phyloP scores from a whole-genome alignment of 2,329 filamentous ascomycete genomes.

The Penicillium olsonii region DNA sequence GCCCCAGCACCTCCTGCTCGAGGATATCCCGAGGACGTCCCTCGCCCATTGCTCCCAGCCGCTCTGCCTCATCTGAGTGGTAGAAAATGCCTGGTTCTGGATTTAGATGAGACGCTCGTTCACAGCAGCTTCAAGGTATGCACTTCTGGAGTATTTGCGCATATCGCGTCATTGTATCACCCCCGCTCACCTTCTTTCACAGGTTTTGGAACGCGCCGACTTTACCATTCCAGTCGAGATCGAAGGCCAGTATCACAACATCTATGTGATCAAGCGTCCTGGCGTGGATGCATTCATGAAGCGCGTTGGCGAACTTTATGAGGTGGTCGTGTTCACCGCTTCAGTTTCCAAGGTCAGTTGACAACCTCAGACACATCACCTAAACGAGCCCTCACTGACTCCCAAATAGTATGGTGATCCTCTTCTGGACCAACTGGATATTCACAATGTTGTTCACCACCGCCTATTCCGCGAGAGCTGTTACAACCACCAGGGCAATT shows the following conservation, averaged over 20 bases:
- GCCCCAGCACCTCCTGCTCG: constrained; percentile 29
- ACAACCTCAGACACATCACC: background rate
- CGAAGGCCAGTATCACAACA: constrained; percentile 97
- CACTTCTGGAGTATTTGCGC: background rate
- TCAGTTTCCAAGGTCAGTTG: constrained; percentile 87
- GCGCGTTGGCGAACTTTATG: constrained; percentile 92
- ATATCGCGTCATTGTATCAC: constrained; percentile 15
- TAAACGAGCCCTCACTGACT: constrained; percentile 11
- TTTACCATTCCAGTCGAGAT: constrained; percentile 99
- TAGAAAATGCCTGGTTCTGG: constrained; percentile 90
- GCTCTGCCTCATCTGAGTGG: constrained; percentile 77
- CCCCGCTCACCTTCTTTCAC: constrained; percentile 14
- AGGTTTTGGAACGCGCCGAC: constrained; percentile 97
- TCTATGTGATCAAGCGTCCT: constrained; percentile 99
- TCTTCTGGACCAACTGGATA: constrained; percentile 91
- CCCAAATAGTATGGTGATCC: constrained; percentile 82
- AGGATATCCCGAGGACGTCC: constrained; percentile 45
- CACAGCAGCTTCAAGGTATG: constrained; percentile 98
- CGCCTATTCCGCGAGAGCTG: constrained; percentile 96
- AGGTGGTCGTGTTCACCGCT: constrained; percentile 97
- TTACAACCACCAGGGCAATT: constrained; percentile 99
- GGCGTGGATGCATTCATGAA: constrained; percentile 99
- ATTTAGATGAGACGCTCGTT: constrained; percentile 94
- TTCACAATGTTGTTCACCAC: constrained; percentile 95
- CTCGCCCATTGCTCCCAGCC: constrained; percentile 75